Percentiles rank a stretch among this genome's conserved stretches.
These are phyloP conservation scores for Fusarium concolor DNA, from an alignment of 2,329 filamentous ascomycete species.

Conservation along the genomic window DNA sequence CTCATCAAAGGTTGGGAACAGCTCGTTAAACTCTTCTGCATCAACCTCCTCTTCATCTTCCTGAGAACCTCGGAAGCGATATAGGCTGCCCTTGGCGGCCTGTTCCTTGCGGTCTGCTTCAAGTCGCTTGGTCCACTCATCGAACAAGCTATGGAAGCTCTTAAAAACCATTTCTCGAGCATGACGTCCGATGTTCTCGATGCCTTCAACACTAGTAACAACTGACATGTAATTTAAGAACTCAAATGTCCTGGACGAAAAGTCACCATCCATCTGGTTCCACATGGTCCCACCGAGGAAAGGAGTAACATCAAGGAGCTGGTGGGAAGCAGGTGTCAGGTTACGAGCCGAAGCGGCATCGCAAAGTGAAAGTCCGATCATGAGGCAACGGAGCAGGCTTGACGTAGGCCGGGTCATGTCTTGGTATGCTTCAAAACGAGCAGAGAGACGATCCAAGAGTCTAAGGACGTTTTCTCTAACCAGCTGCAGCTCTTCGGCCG, in stretches of 20 bases:
- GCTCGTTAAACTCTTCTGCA: slow-evolving; percentile 77
- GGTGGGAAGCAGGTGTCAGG: slow-evolving; percentile 50
- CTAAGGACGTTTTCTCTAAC: slow-evolving; percentile 70
- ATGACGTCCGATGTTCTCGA: slow-evolving; percentile 53
- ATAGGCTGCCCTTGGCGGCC: slow-evolving; percentile 79
- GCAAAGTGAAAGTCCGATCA: slow-evolving; percentile 77
- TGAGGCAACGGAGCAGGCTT: slow-evolving; percentile 82
- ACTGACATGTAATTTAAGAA: slow-evolving; percentile 54
- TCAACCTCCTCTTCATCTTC: slow-evolving; percentile 82
- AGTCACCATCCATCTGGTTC: slow-evolving; percentile 36
- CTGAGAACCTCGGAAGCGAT: slow-evolving; percentile 82
- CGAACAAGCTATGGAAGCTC: slow-evolving; percentile 78
- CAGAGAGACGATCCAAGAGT: slow-evolving; percentile 75
- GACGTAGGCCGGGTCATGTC: slow-evolving; percentile 84
- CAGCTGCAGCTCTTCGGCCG: slow-evolving; percentile 58
- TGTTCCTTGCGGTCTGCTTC: slow-evolving; percentile 80
- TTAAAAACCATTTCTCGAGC: slow-evolving; percentile 69
- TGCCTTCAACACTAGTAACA: slow-evolving; percentile 61
- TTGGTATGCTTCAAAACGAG: slow-evolving; percentile 81
- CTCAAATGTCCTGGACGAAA: slow-evolving; percentile 53
- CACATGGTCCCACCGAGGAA: slow-evolving; percentile 64
- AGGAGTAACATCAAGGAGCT: slow-evolving; percentile 62
- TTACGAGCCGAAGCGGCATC: slow-evolving; percentile 57
- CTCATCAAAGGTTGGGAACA: slow-evolving; percentile 84
- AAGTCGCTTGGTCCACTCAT: slow-evolving; percentile 83